Evolutionary conservation across 352 stramenopile species (phyloP).

Genomic region (Pythium myriotylum): DNA sequence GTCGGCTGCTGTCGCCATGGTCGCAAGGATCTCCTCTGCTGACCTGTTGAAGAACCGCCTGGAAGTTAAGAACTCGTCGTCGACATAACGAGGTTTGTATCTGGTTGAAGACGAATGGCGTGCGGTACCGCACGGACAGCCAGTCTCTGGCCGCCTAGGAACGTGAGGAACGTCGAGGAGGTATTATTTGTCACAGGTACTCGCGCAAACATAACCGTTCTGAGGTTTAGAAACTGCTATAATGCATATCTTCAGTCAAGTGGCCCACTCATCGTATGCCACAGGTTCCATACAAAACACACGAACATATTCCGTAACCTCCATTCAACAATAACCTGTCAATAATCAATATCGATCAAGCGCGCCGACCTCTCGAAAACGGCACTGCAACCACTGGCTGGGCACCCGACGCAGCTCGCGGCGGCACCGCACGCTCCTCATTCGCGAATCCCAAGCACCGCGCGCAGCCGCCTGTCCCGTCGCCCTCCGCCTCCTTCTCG

Average conservation of each 20-base stretch:
- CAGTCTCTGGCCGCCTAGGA: conserved; percentile 23
- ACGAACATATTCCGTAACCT: background rate
- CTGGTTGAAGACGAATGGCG: conserved; percentile 1
- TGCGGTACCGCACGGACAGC: conserved; percentile 19
- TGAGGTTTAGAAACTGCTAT: background rate
- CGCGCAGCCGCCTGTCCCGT: conserved; percentile 2
- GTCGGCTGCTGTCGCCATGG: conserved; percentile 21
- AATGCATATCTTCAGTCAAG: background rate
- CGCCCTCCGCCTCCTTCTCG: background rate
- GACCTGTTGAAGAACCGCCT: conserved; percentile 2
- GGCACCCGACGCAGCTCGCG: conserved; percentile 4
- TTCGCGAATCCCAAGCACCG: conserved; percentile 25
- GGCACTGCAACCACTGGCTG: conserved; percentile 15
- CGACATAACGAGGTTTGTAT: conserved; percentile 12
- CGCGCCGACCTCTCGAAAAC: background rate
- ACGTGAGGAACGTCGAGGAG: conserved; percentile 18
- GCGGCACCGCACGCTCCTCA: conserved; percentile 16
- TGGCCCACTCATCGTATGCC: conserved; percentile 6
- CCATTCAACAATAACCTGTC: conserved; percentile 6
- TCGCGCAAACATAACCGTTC: conserved; percentile 4
- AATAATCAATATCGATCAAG: background rate
- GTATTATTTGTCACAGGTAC: conserved; percentile 21
- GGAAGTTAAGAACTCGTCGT: conserved; percentile 12
- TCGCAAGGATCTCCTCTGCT: conserved; percentile 23
- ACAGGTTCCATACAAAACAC: conserved; percentile 1